These are phyloP conservation scores for Lactarius pseudohatsudake DNA, from an alignment of 768 basidiomycete species.

Conservation along the genomic window DNA sequence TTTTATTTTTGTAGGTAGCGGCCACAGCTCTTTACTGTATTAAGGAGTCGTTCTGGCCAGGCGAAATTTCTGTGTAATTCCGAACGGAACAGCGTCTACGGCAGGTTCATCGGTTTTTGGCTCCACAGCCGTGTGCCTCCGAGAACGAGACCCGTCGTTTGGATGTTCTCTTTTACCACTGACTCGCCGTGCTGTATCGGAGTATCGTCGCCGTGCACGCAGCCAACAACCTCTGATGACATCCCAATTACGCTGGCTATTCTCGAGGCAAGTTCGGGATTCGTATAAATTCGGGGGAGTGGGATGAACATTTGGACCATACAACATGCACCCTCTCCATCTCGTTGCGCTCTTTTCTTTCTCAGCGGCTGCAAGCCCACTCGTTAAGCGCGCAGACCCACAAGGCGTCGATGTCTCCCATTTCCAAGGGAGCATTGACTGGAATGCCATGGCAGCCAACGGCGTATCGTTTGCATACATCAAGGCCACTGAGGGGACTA, in stretches of 20 bases:
- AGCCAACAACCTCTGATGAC: not conserved
- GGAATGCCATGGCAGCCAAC: constrained; percentile 50
- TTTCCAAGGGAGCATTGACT: constrained; percentile 51
- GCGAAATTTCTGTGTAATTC: not conserved
- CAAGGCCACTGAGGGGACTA: constrained; percentile 67
- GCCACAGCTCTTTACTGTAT: not conserved
- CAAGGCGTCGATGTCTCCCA: constrained; percentile 57
- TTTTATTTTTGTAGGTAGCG: not conserved
- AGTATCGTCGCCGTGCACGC: not conserved
- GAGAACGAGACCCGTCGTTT: not conserved
- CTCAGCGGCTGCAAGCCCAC: constrained; percentile 1
- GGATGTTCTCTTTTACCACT: not conserved
- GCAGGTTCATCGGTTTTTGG: not conserved
- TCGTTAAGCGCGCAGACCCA: constrained; percentile 41
- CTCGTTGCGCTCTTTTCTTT: not conserved
- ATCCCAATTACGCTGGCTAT: not conserved
- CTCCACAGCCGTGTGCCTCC: not conserved
- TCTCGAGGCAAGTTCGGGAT: not conserved
- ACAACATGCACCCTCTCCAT: not conserved
- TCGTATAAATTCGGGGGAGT: not conserved
- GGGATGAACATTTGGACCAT: not conserved
- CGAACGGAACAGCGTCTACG: not conserved
- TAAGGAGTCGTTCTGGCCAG: not conserved
- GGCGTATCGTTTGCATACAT: constrained; percentile 60
- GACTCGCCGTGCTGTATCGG: not conserved